Evolutionary conservation across 441 rosid species (phyloP), one percentile per base, ranked within the genome.

Genomic region (Melastoma candidum): DNA sequence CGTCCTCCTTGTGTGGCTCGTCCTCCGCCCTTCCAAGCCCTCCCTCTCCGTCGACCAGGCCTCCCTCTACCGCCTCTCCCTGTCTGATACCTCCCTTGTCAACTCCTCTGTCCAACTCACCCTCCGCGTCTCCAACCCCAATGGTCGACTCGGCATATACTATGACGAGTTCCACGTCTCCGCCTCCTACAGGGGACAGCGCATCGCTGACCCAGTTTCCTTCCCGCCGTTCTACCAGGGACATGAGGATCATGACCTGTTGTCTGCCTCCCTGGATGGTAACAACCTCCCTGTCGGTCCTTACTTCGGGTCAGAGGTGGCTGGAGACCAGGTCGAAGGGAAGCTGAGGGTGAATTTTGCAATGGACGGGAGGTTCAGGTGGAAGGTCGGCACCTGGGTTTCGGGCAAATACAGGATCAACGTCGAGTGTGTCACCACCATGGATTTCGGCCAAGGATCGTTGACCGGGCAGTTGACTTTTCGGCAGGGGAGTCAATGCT

Each of bases 371-470:
- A 64, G 70, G 63, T 63, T 82, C 13, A 48, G 87, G 56, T 85
- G 89, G 89, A 82, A 76, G 57, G 77, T 78, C 7, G 89, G 94
- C 22, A 70, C 71, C 12, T 82, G 94, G 94, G 85, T 85, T 51
- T 85, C 94, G 0, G 77, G 89, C 1, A 47, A 61, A 4, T 75
- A 85, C 60, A 59, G 70, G 48, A 49, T 85, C 46, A 69, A 73
- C 45, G 77, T 82, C 0, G 62, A 75, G 49, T 85, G 89, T 66
- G 53, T 73, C 24, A 82, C 81, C 17, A 71, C 75, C 43, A 53
- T 82, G 78, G 75, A 63, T 46, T 72, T 84, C 22, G 22, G 22
- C 22, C 22, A 17, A 17, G 22, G 22, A 17, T 17, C 22, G 22
- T 17, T 17, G 22, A 17, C 22, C 22, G 22, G 22, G 22, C 22